Conservation (phyloP, 306 rosid species). For the Chamaecrista fasciculata region DNA sequence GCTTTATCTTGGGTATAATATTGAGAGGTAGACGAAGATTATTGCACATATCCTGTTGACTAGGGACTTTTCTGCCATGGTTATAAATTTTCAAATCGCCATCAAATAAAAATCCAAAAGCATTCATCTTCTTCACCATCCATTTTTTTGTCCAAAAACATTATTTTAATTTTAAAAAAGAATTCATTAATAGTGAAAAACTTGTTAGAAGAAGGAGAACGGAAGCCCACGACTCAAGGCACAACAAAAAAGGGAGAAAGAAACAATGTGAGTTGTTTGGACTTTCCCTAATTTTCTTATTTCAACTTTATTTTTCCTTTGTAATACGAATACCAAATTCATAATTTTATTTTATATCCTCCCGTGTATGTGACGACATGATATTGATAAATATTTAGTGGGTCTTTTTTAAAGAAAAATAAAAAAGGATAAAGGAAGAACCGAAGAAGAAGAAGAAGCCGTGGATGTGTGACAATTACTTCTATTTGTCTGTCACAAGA, state of each 20-base stretch:
- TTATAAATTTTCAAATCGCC: slow-evolving; percentile 35
- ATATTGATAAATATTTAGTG: slow-evolving; percentile 50
- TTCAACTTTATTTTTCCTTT: neutral
- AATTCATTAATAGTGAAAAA: slow-evolving; percentile 14
- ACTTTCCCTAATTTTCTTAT: slow-evolving; percentile 30
- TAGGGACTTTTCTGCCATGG: slow-evolving; percentile 47
- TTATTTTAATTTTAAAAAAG: slow-evolving; percentile 2
- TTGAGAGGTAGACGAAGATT: slow-evolving; percentile 48
- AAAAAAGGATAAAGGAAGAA: neutral
- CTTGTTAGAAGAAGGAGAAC: slow-evolving; percentile 19
- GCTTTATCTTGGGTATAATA: too few species aligned
- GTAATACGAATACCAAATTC: slow-evolving; percentile 24
- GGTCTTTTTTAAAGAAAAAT: slow-evolving; percentile 9
- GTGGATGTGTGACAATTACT: slow-evolving; percentile 16
- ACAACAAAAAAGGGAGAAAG: slow-evolving; percentile 28
- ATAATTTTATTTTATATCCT: slow-evolving; percentile 34
- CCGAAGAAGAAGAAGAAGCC: slow-evolving; percentile 28
- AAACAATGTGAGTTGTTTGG: slow-evolving; percentile 48
- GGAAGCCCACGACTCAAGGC: slow-evolving; percentile 35
- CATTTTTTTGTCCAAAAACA: slow-evolving; percentile 12
- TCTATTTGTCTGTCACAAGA: slow-evolving; percentile 33
- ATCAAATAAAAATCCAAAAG: slow-evolving; percentile 37
- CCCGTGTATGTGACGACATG: slow-evolving; percentile 51
- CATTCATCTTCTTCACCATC: slow-evolving; percentile 36
- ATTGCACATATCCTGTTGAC: slow-evolving; percentile 62